A percentile compares a stretch with the other conserved stretches of the same genome.
These are phyloP conservation scores for Nothophytophthora sp. DNA, from an alignment of 352 stramenopile genomes.

Conservation along the genomic window DNA sequence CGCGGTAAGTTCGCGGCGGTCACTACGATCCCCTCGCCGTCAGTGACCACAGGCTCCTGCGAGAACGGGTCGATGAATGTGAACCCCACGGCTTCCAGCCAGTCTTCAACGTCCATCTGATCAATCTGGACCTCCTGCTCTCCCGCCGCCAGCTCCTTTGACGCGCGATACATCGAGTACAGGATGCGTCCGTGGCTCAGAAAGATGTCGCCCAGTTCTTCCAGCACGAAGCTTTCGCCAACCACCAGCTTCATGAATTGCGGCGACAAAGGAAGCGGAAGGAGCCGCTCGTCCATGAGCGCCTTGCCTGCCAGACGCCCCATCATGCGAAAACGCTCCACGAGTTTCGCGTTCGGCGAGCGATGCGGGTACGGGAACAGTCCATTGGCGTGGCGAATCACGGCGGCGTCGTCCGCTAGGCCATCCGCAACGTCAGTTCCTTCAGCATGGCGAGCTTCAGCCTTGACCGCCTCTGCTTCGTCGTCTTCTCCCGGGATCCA, in stretches of 20 bases:
- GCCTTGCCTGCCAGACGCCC: slow-evolving; percentile 80
- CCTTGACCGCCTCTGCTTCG: slow-evolving; percentile 16
- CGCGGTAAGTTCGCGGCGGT: slow-evolving; percentile 50
- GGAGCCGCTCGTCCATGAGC: slow-evolving; percentile 78
- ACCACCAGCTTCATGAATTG: slow-evolving; percentile 84
- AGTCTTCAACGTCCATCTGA: slow-evolving; percentile 42
- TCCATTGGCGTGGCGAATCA: slow-evolving; percentile 79
- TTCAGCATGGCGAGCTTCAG: slow-evolving; percentile 1
- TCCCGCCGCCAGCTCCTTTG: slow-evolving; percentile 28
- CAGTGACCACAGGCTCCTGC: slow-evolving; percentile 52
- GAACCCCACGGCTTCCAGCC: slow-evolving; percentile 67
- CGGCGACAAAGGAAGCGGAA: slow-evolving; percentile 68
- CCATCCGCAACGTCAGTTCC: slow-evolving; percentile 3
- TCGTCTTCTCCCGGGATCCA: slow-evolving; percentile 67
- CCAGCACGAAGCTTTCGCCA: slow-evolving; percentile 51
- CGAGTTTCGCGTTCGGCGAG: slow-evolving; percentile 26
- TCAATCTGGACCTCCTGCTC: slow-evolving; percentile 55
- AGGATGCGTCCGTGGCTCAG: slow-evolving; percentile 64
- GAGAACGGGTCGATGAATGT: slow-evolving; percentile 83
- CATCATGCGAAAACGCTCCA: slow-evolving; percentile 83
- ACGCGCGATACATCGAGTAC: slow-evolving; percentile 50
- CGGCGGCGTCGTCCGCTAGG: slow-evolving; percentile 31
- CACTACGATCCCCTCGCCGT: slow-evolving; percentile 46
- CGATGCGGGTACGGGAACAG: slow-evolving; percentile 73
- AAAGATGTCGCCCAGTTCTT: slow-evolving; percentile 66